Evolutionary conservation across 1,284 basidiomycete species (phyloP).

Genomic region (Rhodotorula sp.): DNA sequence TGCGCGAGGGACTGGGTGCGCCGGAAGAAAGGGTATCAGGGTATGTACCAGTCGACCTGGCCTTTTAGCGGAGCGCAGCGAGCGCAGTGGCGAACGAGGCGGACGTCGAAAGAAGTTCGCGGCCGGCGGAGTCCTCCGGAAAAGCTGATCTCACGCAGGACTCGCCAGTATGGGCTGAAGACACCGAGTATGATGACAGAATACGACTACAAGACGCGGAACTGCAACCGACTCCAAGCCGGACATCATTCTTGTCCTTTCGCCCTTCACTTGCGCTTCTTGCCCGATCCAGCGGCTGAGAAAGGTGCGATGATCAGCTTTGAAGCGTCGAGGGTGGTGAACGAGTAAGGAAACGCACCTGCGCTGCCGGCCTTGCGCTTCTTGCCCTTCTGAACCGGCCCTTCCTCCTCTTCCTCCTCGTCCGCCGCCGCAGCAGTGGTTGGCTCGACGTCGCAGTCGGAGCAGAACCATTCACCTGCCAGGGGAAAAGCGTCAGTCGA

Average conservation of each 20-base stretch:
- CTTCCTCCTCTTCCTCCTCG: constrained; percentile 1
- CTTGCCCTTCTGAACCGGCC: constrained; percentile 8
- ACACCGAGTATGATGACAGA: not conserved
- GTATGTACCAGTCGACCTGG: not conserved
- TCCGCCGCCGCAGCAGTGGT: not conserved
- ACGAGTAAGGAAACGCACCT: not conserved
- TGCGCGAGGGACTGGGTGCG: too few relatives aligned
- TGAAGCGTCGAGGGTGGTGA: not conserved
- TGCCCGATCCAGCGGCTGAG: not conserved
- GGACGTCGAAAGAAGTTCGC: not conserved
- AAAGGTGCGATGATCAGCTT: not conserved
- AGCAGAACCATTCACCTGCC: constrained; percentile 78
- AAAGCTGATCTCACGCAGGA: too few relatives aligned
- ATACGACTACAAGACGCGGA: not conserved
- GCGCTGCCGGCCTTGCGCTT: constrained; percentile 23
- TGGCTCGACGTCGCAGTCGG: constrained; percentile 56
- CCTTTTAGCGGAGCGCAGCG: not conserved
- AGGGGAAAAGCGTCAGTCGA: not conserved
- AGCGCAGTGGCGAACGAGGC: not conserved
- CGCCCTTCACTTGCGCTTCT: constrained; percentile 19
- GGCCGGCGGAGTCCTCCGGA: not conserved
- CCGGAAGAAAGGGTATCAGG: not conserved
- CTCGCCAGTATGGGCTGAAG: too few relatives aligned
- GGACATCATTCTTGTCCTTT: not conserved
- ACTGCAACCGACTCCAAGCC: not conserved